Evolutionary conservation across 2,329 filamentous ascomycete species (phyloP).

Genomic region (Colletotrichum karsti): DNA sequence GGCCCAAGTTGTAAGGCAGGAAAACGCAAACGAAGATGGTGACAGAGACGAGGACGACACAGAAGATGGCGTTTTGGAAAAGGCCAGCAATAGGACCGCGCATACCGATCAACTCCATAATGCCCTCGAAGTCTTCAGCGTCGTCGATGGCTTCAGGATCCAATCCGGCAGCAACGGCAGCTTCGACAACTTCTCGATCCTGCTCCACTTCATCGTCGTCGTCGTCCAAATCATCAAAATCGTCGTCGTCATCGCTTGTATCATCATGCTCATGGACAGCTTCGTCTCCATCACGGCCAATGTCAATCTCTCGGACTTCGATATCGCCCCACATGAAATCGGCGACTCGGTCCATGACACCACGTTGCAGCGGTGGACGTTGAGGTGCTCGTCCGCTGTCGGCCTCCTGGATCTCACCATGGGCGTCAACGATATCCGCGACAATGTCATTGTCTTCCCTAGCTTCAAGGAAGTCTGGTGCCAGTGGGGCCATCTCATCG

Average conservation of each 20-base stretch:
- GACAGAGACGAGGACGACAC: conserved; percentile 86
- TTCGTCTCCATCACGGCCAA: conserved; percentile 42
- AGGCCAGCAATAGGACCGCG: conserved; percentile 89
- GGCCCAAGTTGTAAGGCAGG: conserved; percentile 91
- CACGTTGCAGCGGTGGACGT: conserved; percentile 35
- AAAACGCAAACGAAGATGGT: conserved; percentile 89
- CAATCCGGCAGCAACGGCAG: conserved; percentile 72
- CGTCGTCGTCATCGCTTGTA: conserved; percentile 47
- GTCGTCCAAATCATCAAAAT: conserved; percentile 40
- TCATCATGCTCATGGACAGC: conserved; percentile 60
- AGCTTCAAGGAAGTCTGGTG: neutral
- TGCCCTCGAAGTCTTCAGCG: conserved; percentile 93
- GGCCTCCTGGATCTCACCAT: neutral
- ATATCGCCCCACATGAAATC: conserved; percentile 72
- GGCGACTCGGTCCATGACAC: conserved; percentile 54
- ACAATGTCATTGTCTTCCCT: neutral
- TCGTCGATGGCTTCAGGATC: conserved; percentile 83
- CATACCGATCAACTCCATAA: conserved; percentile 96
- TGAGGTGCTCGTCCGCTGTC: conserved; percentile 18
- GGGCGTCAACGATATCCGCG: neutral
- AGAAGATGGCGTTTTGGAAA: conserved; percentile 95
- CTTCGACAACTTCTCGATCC: conserved; percentile 69
- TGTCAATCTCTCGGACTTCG: conserved; percentile 43
- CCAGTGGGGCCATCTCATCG: neutral
- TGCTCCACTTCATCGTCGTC: conserved; percentile 46